These are phyloP conservation scores for Solanum sitiens DNA, from an alignment of 257 asterid genomes.

Conservation along the genomic window DNA sequence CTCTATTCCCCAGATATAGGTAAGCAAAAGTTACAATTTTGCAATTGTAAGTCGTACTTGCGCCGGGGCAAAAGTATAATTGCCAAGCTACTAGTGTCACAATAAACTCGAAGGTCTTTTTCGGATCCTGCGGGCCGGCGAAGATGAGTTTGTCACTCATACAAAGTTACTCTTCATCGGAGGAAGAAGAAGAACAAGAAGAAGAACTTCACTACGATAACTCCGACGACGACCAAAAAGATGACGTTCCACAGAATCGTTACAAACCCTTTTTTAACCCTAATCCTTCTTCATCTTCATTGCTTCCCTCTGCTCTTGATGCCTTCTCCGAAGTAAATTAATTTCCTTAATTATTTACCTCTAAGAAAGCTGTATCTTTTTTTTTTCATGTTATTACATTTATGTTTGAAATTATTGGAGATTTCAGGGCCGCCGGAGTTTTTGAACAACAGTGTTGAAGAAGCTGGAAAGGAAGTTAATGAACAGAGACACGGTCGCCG, in stretches of 20 bases:
- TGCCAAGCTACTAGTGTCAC: not conserved
- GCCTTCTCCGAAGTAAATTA: slow-evolving; percentile 76
- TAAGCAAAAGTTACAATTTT: not conserved
- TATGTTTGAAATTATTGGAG: slow-evolving; percentile 21
- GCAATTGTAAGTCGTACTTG: not conserved
- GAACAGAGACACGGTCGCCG: slow-evolving; percentile 52
- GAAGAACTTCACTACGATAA: slow-evolving; percentile 6
- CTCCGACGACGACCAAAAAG: slow-evolving; percentile 28
- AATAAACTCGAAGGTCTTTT: not conserved
- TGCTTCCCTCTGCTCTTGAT: slow-evolving; percentile 78
- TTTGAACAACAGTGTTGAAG: slow-evolving; percentile 54
- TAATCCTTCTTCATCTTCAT: slow-evolving; percentile 59
- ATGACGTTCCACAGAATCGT: slow-evolving; percentile 20
- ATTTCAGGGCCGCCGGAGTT: slow-evolving; percentile 90
- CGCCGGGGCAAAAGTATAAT: not conserved
- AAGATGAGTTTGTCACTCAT: slow-evolving; percentile 79
- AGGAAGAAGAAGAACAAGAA: slow-evolving; percentile 31
- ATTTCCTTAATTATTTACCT: not conserved
- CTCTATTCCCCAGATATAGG: not conserved
- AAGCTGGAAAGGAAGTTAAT: slow-evolving; percentile 29
- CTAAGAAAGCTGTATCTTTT: not conserved
- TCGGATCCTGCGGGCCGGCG: not conserved
- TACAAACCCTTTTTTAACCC: slow-evolving; percentile 67
- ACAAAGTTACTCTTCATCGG: slow-evolving; percentile 90
- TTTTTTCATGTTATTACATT: not conserved